phyloP scores from a whole-genome alignment of 768 basidiomycete genomes.

The Lactarius vividus region DNA sequence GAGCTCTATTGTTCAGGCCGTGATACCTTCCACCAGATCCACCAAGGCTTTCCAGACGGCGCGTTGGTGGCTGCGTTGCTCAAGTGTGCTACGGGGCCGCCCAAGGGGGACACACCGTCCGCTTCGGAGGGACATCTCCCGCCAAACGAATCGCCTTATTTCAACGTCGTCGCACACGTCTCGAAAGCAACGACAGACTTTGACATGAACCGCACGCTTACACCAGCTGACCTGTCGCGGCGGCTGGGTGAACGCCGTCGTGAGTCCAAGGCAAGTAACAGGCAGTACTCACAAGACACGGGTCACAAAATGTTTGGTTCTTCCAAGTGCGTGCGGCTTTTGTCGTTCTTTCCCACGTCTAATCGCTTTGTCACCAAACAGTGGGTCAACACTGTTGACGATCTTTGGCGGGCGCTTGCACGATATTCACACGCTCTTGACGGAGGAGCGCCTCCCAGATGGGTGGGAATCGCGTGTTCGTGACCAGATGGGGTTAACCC shows the following conservation, averaged over 20 bases:
- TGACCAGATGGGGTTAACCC: slow-evolving; percentile 57
- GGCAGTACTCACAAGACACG: slow-evolving; percentile 49
- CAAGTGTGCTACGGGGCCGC: slow-evolving; percentile 53
- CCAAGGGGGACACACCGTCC: neutral
- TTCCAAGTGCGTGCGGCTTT: slow-evolving; percentile 52
- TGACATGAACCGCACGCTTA: slow-evolving; percentile 40
- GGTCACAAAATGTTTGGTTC: slow-evolving; percentile 63
- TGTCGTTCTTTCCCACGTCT: neutral
- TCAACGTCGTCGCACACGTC: slow-evolving; percentile 9
- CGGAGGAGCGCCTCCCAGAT: slow-evolving; percentile 67
- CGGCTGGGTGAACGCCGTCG: slow-evolving; percentile 59
- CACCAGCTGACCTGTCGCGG: slow-evolving; percentile 54
- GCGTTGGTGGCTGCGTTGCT: slow-evolving; percentile 54
- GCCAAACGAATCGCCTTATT: slow-evolving; percentile 16
- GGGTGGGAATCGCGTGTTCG: slow-evolving; percentile 66
- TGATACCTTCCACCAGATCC: slow-evolving; percentile 44
- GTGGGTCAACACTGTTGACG: slow-evolving; percentile 59
- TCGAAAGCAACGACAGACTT: slow-evolving; percentile 9
- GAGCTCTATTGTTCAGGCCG: slow-evolving; percentile 43
- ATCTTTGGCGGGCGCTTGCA: slow-evolving; percentile 63
- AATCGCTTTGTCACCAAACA: slow-evolving; percentile 30
- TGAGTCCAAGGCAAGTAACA: slow-evolving; percentile 52
- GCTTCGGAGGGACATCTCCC: neutral
- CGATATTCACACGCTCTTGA: slow-evolving; percentile 54
- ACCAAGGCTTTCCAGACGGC: slow-evolving; percentile 54